A percentile compares a stretch with the other conserved stretches of the same genome.
phyloP scores from a whole-genome alignment of 768 basidiomycete species.

The Kwoniella dendrophila region DNA sequence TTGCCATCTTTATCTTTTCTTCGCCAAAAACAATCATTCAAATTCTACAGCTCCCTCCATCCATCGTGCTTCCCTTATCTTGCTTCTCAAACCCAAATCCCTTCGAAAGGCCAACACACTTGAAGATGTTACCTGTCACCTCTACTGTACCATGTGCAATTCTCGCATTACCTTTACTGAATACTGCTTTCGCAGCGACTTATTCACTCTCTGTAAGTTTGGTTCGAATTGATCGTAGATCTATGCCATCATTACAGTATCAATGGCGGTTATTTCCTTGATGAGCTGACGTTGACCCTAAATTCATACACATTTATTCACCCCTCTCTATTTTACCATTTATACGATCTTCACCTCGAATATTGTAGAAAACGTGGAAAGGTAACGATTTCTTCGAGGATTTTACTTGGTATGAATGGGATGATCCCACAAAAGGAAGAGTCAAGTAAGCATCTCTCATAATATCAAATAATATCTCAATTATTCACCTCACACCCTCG shows the following conservation, averaged over 20 bases:
- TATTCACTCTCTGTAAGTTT: constrained; percentile 13
- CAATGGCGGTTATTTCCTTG: too few relatives aligned
- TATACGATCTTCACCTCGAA: background rate
- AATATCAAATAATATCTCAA: background rate
- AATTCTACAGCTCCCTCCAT: too few relatives aligned
- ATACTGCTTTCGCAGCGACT: constrained; percentile 5
- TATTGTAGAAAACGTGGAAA: constrained; percentile 11
- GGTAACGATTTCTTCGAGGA: constrained; percentile 23
- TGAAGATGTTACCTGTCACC: background rate
- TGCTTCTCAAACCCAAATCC: too few relatives aligned
- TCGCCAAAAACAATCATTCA: too few relatives aligned
- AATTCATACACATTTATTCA: too few relatives aligned
- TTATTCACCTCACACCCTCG: too few relatives aligned
- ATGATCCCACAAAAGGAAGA: constrained; percentile 25
- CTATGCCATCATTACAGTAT: too few relatives aligned
- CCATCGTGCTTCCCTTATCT: too few relatives aligned
- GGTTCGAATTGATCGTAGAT: too few relatives aligned
- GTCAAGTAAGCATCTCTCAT: constrained; percentile 7
- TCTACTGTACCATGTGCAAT: background rate
- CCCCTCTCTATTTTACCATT: background rate
- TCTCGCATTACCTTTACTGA: background rate
- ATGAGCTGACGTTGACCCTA: too few relatives aligned
- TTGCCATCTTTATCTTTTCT: too few relatives aligned
- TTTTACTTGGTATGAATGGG: constrained; percentile 18
- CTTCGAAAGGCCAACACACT: too few relatives aligned